Evolutionary conservation across 352 stramenopile species (phyloP), one percentile per base, ranked within the genome.

Genomic region (Pythium periplocum): DNA sequence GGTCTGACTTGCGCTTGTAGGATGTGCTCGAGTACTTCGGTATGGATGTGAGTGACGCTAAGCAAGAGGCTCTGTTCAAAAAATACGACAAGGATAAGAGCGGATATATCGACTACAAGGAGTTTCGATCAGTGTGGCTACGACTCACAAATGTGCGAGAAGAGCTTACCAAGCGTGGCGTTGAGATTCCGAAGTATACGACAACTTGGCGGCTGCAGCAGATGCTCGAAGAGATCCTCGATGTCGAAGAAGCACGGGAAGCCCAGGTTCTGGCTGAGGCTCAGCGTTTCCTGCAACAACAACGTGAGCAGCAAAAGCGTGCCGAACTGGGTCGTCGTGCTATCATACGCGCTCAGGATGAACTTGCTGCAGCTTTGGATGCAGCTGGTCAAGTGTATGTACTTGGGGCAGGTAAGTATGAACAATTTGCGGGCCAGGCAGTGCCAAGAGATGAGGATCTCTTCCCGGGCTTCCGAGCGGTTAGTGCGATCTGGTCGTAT

Each of bases 51-150:
- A 90, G 79, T 12, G 89, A 97, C 51, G 75, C 68, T 51, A 96
- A 97, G 61, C 85, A 96, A 48, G 93, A 98, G 52, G 64, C 80
- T 30, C 68, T 98, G 8, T 98, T 98, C 61, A 79, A 74, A 34
- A 94, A 97, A 48, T 97, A 96, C 64, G 93, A 97, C 70, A 92
- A 85, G 42, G 84, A 98, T 62, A 87, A 86, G 40, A 93, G 79
- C 39, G 90, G 90, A 1, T 87, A 73, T 51, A 97, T 98, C 50
- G 88, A 98, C 51, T 98, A 98, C 66, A 74, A 76, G 10, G 90
- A 98, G 60, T 98, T 98, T 61, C 91, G 92, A 9, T 76, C 88
- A 41, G 96, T 98, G 60, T 98, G 87, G 87, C 55, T 97, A 8
- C 69, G 75, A 1, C 64, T 97, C 5, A 60, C 75, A 5, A 85